Conservation (phyloP, 371 early-diverging fungal species). For the Mortierella sp. region DNA sequence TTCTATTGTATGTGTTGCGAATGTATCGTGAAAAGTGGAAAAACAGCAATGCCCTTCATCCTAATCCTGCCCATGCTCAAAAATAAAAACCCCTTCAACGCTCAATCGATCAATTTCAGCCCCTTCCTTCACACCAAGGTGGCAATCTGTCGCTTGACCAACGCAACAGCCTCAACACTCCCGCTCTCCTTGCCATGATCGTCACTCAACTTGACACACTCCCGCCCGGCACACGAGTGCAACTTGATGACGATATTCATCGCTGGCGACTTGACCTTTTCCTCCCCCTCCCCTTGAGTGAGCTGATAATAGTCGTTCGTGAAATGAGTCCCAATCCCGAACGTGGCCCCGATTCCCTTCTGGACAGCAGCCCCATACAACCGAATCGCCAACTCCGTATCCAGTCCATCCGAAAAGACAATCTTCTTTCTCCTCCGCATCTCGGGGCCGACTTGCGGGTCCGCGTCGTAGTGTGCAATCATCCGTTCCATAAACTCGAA, state of each 20-base stretch:
- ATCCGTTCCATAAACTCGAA: constrained; percentile 67
- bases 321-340: constrained; percentile 85
- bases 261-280: constrained; percentile 36
- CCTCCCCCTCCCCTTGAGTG: background rate
- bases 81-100: background rate
- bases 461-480: constrained; percentile 74
- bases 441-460: constrained; percentile 55
- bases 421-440: constrained; percentile 65
- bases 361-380: constrained; percentile 62
- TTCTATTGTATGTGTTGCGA: no score
- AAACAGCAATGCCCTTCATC: no score
- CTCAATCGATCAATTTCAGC: background rate
- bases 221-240: constrained; percentile 67
- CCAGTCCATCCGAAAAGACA: constrained; percentile 81
- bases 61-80: no score
- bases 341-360: constrained; percentile 69
- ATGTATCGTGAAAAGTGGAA: no score
- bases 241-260: constrained; percentile 86
- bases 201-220: constrained; percentile 83
- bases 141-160: constrained; percentile 61
- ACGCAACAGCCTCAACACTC: constrained; percentile 62
- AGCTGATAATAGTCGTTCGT: constrained; percentile 76
- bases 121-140: background rate
- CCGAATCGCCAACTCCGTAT: constrained; percentile 66
- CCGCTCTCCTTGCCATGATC: constrained; percentile 77